Percentiles rank a stretch among this genome's conserved stretches.
phyloP scores from a whole-genome alignment of 208 protist species.

The Crithidia bombi region DNA sequence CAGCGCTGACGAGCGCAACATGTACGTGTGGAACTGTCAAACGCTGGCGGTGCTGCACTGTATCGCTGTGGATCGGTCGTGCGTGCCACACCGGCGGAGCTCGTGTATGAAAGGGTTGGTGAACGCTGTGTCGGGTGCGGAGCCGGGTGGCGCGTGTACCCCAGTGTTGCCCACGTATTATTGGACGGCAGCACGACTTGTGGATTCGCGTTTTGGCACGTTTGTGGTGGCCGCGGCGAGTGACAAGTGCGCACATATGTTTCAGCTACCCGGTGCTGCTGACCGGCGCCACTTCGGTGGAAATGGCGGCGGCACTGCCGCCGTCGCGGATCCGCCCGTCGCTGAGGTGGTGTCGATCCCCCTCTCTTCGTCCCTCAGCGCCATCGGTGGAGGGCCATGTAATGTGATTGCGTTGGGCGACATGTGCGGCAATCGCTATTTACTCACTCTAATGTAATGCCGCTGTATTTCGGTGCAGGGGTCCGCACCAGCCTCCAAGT shows the following conservation, averaged over 20 bases:
- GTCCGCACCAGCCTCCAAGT: no score
- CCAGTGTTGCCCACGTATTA: not conserved
- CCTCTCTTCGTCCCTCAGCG: slow-evolving; percentile 13
- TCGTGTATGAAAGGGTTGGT: not conserved
- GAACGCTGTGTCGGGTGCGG: not conserved
- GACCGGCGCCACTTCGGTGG: no score
- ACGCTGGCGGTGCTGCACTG: slow-evolving; percentile 16
- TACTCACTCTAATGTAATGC: slow-evolving; percentile 17
- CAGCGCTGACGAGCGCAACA: slow-evolving; percentile 29
- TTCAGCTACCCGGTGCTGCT: not conserved
- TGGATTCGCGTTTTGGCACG: slow-evolving; percentile 13
- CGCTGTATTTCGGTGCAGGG: not conserved
- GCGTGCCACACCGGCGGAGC: not conserved
- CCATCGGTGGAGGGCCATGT: slow-evolving; percentile 5
- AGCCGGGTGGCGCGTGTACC: not conserved
- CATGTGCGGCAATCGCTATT: slow-evolving; percentile 32
- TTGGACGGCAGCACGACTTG: slow-evolving; percentile 24
- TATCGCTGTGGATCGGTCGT: slow-evolving; percentile 14
- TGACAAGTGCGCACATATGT: slow-evolving; percentile 20
- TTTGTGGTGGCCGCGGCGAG: slow-evolving; percentile 22
- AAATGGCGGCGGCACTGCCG: not conserved
- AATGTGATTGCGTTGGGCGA: slow-evolving; percentile 31
- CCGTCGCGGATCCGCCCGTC: not conserved
- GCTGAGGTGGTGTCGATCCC: slow-evolving; percentile 18
- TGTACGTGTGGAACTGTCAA: slow-evolving; percentile 35